Base-by-base conservation (phyloP, 2,329 filamentous ascomycete genomes). In the Aspergillus tanneri region DNA sequence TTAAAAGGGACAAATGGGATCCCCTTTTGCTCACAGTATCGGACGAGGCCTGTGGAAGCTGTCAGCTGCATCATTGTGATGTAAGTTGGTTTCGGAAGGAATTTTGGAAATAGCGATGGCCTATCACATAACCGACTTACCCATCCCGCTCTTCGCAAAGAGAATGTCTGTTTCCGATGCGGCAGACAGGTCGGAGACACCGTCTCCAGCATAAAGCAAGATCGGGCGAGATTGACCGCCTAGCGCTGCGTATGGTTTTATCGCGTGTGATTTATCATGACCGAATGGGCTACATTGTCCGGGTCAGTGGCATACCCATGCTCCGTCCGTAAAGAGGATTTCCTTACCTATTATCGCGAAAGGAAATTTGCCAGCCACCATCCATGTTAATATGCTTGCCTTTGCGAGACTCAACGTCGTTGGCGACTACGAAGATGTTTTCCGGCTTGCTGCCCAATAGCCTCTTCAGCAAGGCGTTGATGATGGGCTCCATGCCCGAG, bases 181-280 rank as follows among this genome's bases (percentile, higher is more conserved):
- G 4, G 92, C 92, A 18, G 88, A 93, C 38, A 96, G 77, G 66
- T 96, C 91, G 2, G 88, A 95, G 3, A 96, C 89, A 42, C 92
- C 91, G 60, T 96, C 91, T 50, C 93, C 93, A 27, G 92, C 92
- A 63, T 97, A 97, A 70, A 97, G 89, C 73, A 96, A 82, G 34
- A 83, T 84, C 2, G 92, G 92, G 25, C 90, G 80, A 61, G 86
- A 71, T 23, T 75, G 69, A 9, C 76, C 76, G 0, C 88, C 83
- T 32, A 95, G 77, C 21, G 82, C 65, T n/a, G 67, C 68, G 72
- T 96, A 97, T 44, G 89, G 90, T 56, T 88, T 83, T 62, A 97
- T 90, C 66, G 92, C 89, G 44, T 91, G 77, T 18, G 85, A 90
- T 82, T 97, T 97, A 77, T 97, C 92, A 67, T 97, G 92, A 14